Evolutionary conservation across 495 filamentous ascomycete species (phyloP).

Genomic region (Evernia prunastri): DNA sequence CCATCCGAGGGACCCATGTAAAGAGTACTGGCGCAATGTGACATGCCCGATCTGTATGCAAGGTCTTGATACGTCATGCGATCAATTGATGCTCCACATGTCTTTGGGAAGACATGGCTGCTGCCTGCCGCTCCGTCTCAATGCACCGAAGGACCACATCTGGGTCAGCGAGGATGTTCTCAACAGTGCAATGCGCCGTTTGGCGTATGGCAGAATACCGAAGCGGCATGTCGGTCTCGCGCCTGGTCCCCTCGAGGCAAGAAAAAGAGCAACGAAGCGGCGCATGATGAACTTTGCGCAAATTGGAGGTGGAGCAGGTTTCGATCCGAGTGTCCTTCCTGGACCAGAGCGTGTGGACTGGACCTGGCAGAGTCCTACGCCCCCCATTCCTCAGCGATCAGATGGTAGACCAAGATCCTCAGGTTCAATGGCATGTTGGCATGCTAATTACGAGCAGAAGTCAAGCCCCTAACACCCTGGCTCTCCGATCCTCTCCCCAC

Average conservation of each 20-base stretch:
- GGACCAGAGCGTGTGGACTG: constrained; percentile 22
- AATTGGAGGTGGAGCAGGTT: constrained; percentile 25
- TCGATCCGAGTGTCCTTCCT: constrained; percentile 27
- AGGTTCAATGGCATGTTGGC: neutral
- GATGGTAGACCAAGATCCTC: neutral
- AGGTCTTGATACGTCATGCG: neutral
- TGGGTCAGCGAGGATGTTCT: constrained; percentile 54
- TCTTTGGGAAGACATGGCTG: constrained; percentile 21
- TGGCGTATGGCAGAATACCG: constrained; percentile 34
- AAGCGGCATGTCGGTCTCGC: constrained; percentile 48
- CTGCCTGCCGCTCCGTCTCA: constrained; percentile 9
- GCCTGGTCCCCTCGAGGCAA: constrained; percentile 56
- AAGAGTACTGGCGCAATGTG: neutral
- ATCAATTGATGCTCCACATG: constrained; percentile 17
- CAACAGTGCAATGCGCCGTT: constrained; percentile 43
- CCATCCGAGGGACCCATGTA: no score
- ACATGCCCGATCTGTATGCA: neutral
- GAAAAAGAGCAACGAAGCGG: constrained; percentile 45
- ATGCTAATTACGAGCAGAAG: constrained; percentile 7
- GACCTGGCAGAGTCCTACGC: constrained; percentile 21
- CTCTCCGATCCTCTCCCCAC: constrained; percentile 2
- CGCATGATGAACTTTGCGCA: constrained; percentile 44
- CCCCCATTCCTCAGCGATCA: neutral
- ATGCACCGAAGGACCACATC: constrained; percentile 33
- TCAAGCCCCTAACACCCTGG: constrained; percentile 17